phyloP scores from a whole-genome alignment of 352 stramenopile genomes.

The Globisporangium cylindrosporum region DNA sequence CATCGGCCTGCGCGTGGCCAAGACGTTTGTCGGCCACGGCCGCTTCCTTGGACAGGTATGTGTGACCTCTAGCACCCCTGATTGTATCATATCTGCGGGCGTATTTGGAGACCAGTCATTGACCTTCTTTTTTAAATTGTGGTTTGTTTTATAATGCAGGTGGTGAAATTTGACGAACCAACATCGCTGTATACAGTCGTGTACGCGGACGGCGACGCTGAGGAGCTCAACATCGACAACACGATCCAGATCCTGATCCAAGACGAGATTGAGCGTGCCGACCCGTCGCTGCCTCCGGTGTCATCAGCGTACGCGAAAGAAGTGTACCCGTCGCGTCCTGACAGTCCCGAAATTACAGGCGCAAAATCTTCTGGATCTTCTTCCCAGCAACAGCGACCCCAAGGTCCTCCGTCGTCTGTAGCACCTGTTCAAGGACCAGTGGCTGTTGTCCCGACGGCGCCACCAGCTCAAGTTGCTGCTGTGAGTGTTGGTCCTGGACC shows the following conservation, averaged over 20 bases:
- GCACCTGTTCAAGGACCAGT: neutral
- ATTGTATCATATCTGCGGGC: neutral
- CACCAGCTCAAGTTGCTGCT: neutral
- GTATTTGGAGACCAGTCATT: neutral
- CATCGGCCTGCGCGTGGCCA: conserved; percentile 78
- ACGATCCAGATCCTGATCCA: conserved; percentile 86
- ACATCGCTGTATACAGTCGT: conserved; percentile 74
- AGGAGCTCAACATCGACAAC: conserved; percentile 70
- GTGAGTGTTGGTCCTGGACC: neutral
- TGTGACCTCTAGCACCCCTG: neutral
- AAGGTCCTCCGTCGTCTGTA: neutral
- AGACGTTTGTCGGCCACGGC: conserved; percentile 77
- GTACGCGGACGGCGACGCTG: conserved; percentile 79
- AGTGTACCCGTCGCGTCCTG: conserved; percentile 10
- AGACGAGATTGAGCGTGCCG: conserved; percentile 78
- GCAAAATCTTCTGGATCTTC: neutral
- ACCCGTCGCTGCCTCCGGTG: conserved; percentile 46
- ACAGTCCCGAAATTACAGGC: conserved; percentile 19
- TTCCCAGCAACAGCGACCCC: conserved; percentile 4
- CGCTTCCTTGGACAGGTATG: conserved; percentile 71
- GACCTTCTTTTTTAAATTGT: neutral
- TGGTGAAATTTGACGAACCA: conserved; percentile 82
- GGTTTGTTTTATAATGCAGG: conserved; percentile 15
- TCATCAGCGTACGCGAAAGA: conserved; percentile 10
- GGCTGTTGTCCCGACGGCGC: neutral